phyloP scores from a whole-genome alignment of 2,329 filamentous ascomycete species.

The Ophiostoma sp. region DNA sequence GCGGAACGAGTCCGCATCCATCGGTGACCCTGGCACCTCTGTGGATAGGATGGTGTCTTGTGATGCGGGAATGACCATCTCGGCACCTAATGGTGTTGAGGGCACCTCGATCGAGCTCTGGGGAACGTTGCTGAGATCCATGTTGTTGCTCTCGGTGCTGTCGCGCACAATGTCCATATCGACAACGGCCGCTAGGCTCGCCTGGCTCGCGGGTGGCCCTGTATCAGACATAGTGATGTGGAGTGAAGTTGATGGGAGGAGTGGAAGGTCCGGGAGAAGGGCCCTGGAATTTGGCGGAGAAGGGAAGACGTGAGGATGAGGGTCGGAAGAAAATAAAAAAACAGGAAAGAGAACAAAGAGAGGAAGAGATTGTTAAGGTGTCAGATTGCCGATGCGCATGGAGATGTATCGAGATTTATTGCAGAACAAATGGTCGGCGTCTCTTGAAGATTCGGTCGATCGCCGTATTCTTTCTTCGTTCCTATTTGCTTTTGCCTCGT shows the following conservation, averaged over 20 bases:
- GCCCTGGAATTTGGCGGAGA: not conserved
- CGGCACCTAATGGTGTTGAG: conserved; percentile 33
- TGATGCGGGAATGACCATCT: conserved; percentile 36
- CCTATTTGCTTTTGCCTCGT: conserved; percentile 1
- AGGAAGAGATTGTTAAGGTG: not conserved
- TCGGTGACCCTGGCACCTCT: conserved; percentile 50
- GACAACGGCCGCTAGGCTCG: conserved; percentile 26
- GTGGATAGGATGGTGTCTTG: conserved; percentile 54
- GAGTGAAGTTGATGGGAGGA: conserved; percentile 2
- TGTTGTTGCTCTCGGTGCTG: conserved; percentile 9
- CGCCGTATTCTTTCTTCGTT: not conserved
- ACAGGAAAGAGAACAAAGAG: not conserved
- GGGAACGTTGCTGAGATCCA: conserved; percentile 12
- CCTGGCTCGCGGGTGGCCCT: conserved; percentile 34
- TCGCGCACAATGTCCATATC: conserved; percentile 16
- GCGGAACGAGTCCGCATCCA: conserved; percentile 47
- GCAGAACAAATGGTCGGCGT: not conserved
- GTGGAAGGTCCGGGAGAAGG: not conserved
- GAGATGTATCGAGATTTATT: not conserved
- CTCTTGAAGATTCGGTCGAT: conserved; percentile 1
- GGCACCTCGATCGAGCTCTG: conserved; percentile 32
- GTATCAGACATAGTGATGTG: conserved; percentile 30
- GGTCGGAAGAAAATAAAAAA: not conserved
- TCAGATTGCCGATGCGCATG: not conserved
- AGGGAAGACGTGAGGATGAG: not conserved